Evolutionary conservation across 192 early-diverging fungal genomes (phyloP).

Genomic region (Geranomyces variabilis): DNA sequence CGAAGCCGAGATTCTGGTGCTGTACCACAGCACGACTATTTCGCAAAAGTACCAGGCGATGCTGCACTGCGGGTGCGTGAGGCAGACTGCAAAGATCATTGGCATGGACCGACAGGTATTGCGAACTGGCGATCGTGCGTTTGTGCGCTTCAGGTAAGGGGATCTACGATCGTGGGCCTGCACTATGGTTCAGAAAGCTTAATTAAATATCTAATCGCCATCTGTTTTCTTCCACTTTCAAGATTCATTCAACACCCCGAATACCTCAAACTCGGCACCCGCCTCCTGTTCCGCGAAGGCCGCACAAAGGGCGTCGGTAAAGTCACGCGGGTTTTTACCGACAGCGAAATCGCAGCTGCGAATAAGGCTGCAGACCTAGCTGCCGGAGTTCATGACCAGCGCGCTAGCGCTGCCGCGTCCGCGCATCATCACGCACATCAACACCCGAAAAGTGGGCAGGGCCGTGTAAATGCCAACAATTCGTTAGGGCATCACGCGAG

Average conservation of each 20-base stretch:
- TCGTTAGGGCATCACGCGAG: too few relatives aligned
- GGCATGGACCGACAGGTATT: constrained; percentile 71
- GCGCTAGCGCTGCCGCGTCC: too few relatives aligned
- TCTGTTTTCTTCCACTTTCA: too few relatives aligned
- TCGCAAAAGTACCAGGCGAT: constrained; percentile 90
- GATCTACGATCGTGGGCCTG: too few relatives aligned
- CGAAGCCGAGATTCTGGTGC: constrained; percentile 89
- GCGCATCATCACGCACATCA: too few relatives aligned
- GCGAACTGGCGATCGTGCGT: constrained; percentile 85
- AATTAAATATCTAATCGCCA: too few relatives aligned
- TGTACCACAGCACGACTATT: constrained; percentile 93
- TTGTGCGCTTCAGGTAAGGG: constrained; percentile 63
- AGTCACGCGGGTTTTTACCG: constrained; percentile 52
- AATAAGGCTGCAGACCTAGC: neutral
- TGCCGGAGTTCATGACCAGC: too few relatives aligned
- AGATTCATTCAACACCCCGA: constrained; percentile 80
- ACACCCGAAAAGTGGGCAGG: too few relatives aligned
- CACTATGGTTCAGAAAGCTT: too few relatives aligned
- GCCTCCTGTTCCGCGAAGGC: constrained; percentile 60
- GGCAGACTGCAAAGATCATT: constrained; percentile 86
- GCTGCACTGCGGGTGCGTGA: constrained; percentile 84
- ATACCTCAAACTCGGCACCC: constrained; percentile 53
- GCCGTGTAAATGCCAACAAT: too few relatives aligned
- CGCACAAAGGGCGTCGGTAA: constrained; percentile 92
- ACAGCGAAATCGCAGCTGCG: constrained; percentile 12